Evolutionary conservation across 257 asterid species (phyloP).

Genomic region (Nicotiana knightiana): DNA sequence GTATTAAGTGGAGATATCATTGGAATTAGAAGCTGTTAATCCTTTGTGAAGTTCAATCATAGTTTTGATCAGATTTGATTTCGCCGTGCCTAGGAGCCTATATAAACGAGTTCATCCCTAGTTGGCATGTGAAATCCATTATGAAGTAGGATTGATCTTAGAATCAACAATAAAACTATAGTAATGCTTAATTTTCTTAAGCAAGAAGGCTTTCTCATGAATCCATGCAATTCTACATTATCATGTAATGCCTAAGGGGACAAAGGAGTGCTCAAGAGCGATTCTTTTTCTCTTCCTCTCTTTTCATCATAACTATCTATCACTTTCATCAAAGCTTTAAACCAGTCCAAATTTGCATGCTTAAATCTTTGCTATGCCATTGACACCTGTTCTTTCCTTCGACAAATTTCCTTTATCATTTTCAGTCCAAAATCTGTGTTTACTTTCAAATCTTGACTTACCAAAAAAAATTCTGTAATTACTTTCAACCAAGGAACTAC

Average conservation of each 20-base stretch:
- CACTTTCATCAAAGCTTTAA: neutral
- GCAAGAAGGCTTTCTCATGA: neutral
- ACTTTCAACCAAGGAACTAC: neutral
- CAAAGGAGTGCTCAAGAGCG: neutral
- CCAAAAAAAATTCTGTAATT: neutral
- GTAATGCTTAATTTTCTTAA: neutral
- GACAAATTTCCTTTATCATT: neutral
- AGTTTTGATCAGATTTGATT: neutral
- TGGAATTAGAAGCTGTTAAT: neutral
- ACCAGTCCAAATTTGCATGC: neutral
- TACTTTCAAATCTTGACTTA: neutral
- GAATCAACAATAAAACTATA: neutral
- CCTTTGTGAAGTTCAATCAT: neutral
- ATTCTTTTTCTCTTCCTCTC: neutral
- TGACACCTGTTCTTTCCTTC: neutral
- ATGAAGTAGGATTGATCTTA: neutral
- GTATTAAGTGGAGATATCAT: neutral
- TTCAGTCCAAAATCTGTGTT: neutral
- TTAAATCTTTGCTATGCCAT: neutral
- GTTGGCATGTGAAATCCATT: neutral
- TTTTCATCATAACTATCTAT: neutral
- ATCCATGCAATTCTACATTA: neutral
- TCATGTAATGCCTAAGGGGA: neutral
- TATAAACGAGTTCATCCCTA: neutral
- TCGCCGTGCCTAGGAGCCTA: neutral